Evolutionary conservation across 495 filamentous ascomycete species (phyloP), one percentile per base, ranked within the genome.

Genomic region (Achaetomiella virescens): DNA sequence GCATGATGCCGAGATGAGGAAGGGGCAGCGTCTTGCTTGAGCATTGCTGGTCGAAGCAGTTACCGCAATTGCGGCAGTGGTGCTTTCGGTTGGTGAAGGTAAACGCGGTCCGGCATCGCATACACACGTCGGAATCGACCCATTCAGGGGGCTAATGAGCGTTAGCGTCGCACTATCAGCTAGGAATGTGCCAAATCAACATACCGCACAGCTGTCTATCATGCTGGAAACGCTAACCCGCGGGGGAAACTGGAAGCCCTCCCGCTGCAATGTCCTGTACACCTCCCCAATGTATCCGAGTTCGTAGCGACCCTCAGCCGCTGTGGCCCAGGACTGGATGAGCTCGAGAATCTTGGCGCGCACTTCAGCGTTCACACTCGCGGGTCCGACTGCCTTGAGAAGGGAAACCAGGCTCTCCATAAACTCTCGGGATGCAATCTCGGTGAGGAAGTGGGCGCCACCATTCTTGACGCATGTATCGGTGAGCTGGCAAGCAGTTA

Each of bases 401-500:
- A 98, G 75, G 17, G 91, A 96, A 10, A 91, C 88, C 31, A 97
- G 72, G 63, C 95, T 97, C 70, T 97, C 93, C 89, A 98, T 95
- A 61, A 97, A 98, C 73, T 98, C 93, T 54, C 92, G 83, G 2
- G 91, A 96, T 14, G 93, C 92, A 55, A 98, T 91, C 72, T 97
- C 93, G 47, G 84, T 78, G 41, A 98, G 82, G 66, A 98, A 98
- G 72, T 98, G 93, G n/a, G 85, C 83, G 42, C 93, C 93, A 22
- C 93, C 93, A 72, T 98, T 98, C 72, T 98, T 98, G 29, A 97
- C 92, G 66, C 93, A 97, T 6, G 93, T 97, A 75, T 98, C 93
- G 29, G 92, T 96, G 57, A 98, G 86, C 75, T 78, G 53, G 12
- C 52, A 33, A 24, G 53, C 45, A 64, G 55, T 53, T 17, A 61